Percentiles rank a stretch among this genome's conserved stretches.
Evolutionary conservation across 306 rosid species (phyloP).

Genomic region (Dryas alaskensis): DNA sequence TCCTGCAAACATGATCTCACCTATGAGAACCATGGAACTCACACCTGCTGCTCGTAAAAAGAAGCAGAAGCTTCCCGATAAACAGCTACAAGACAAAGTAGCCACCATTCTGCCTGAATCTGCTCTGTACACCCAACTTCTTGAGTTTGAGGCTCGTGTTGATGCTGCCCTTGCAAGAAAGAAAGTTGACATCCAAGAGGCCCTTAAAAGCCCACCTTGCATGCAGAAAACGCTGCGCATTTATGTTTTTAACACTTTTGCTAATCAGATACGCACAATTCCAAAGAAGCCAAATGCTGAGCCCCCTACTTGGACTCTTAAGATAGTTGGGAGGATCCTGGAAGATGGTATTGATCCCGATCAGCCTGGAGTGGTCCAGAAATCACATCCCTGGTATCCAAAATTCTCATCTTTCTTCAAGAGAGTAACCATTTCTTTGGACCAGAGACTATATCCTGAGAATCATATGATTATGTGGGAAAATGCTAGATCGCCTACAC

Average conservation of each 20-base stretch:
- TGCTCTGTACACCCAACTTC: slow-evolving; percentile 92
- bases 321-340: slow-evolving; percentile 91
- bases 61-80: slow-evolving; percentile 97
- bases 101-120: slow-evolving; percentile 89
- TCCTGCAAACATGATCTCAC: slow-evolving; percentile 53
- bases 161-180: slow-evolving; percentile 88
- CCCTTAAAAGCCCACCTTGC: slow-evolving; percentile 79
- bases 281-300: slow-evolving; percentile 86
- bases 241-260: slow-evolving; percentile 86
- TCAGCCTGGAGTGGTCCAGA: slow-evolving; percentile 85
- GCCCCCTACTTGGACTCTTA: slow-evolving; percentile 92
- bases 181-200: slow-evolving; percentile 97
- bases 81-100: slow-evolving; percentile 82
- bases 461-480: slow-evolving; percentile 82
- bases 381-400: slow-evolving; percentile 74
- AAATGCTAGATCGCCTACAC: slow-evolving; percentile 72
- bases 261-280: slow-evolving; percentile 74
- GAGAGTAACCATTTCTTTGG: slow-evolving; percentile 85
- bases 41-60: slow-evolving; percentile 71
- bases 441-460: slow-evolving; percentile 93
- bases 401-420: slow-evolving; percentile 91
- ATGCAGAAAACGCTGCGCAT: slow-evolving; percentile 92
- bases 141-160: slow-evolving; percentile 90
- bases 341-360: slow-evolving; percentile 98
- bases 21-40: slow-evolving; percentile 78